phyloP scores from a whole-genome alignment of 2,329 filamentous ascomycete genomes.

The Ceratocystis cacaofunesta region DNA sequence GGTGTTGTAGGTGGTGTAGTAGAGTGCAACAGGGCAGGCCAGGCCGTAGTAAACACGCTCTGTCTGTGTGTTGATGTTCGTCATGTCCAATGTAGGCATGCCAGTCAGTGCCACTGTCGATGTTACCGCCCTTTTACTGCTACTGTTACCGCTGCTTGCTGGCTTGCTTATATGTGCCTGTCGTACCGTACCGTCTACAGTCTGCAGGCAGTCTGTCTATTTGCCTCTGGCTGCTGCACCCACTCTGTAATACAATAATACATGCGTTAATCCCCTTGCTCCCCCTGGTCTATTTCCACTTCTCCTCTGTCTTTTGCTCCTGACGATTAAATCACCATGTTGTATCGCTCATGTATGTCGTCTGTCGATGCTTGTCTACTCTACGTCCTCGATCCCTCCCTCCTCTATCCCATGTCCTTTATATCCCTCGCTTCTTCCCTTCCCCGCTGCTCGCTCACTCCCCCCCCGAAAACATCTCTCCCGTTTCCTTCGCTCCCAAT shows the following conservation, averaged over 20 bases:
- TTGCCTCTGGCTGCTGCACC: neutral
- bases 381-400: neutral
- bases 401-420: neutral
- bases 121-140: too few relatives aligned
- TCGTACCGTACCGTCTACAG: too few relatives aligned
- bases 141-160: too few relatives aligned
- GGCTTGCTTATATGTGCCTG: too few relatives aligned
- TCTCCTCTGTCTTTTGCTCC: neutral
- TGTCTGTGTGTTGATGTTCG: too few relatives aligned
- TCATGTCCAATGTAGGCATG: too few relatives aligned
- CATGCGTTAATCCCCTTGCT: too few relatives aligned
- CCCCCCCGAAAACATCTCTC: neutral
- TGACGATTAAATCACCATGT: neutral
- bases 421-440: neutral
- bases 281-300: too few relatives aligned
- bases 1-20: too few relatives aligned
- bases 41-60: too few relatives aligned
- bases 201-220: neutral
- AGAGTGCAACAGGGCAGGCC: too few relatives aligned
- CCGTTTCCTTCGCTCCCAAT: neutral
- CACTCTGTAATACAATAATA: neutral
- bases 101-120: too few relatives aligned
- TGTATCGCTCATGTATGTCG: neutral
- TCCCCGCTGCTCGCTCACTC: neutral
- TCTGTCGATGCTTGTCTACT: neutral